phyloP scores from a whole-genome alignment of 1,139 yeast species.

The Kodamaea sp. region DNA sequence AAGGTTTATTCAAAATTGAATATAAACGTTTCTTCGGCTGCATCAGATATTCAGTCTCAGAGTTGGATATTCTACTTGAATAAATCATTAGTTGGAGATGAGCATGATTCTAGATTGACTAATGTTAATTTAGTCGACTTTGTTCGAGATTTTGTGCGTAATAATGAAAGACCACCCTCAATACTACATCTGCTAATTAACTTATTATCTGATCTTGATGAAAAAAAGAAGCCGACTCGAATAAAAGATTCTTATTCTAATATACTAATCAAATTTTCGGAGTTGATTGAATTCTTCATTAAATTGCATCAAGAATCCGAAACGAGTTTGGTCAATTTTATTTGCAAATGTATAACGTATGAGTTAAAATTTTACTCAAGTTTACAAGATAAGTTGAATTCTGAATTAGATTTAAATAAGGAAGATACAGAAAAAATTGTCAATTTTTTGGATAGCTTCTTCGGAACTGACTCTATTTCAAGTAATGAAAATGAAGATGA shows the following conservation, averaged over 20 bases:
- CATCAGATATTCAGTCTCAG: neutral
- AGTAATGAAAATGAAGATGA: constrained; percentile 12
- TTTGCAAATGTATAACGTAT: constrained; percentile 20
- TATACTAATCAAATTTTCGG: constrained; percentile 19
- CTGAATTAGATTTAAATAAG: constrained; percentile 13
- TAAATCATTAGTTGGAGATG: neutral
- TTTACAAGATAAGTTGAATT: constrained; percentile 17
- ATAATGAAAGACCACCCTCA: neutral
- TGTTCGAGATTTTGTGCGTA: constrained; percentile 11
- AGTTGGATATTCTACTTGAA: constrained; percentile 7
- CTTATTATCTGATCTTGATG: constrained; percentile 12
- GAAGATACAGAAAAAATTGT: constrained; percentile 27
- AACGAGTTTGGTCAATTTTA: constrained; percentile 15
- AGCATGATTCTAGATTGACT: neutral
- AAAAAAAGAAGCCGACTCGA: constrained; percentile 17
- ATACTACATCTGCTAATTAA: constrained; percentile 11
- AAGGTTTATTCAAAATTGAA: constrained; percentile 13
- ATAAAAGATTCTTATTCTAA: constrained; percentile 20
- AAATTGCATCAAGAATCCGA: constrained; percentile 23
- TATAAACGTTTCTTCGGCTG: constrained; percentile 8
- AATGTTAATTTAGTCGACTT: constrained; percentile 15
- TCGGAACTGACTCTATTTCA: constrained; percentile 6
- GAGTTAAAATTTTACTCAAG: constrained; percentile 20
- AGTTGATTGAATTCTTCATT: constrained; percentile 20
- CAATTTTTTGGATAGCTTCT: constrained; percentile 19